phyloP scores from a whole-genome alignment of 352 stramenopile species.

The Globisporangium paddicum region DNA sequence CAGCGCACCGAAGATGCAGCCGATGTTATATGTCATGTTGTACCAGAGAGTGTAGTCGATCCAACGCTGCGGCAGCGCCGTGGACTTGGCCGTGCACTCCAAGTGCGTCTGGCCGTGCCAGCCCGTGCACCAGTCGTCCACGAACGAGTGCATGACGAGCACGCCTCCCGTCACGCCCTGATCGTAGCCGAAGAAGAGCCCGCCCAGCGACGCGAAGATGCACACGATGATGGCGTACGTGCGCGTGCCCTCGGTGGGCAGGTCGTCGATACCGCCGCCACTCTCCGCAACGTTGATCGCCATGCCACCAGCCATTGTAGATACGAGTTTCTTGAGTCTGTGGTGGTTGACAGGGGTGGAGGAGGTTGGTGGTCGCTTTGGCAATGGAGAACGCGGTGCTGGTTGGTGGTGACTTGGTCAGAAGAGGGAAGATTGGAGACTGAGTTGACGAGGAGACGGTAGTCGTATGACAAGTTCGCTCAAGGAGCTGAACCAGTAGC shows the following conservation, averaged over 20 bases:
- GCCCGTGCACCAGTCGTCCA: slow-evolving; percentile 19
- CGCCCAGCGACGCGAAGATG: slow-evolving; percentile 19
- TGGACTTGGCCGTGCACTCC: slow-evolving; percentile 13
- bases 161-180: slow-evolving; percentile 19
- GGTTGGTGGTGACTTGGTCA: no score
- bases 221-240: slow-evolving; percentile 21
- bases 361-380: no score
- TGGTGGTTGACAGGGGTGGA: no score
- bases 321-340: no score
- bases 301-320: not conserved
- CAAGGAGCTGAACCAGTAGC: no score
- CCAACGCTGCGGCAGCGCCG: slow-evolving; percentile 20
- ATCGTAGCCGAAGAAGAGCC: slow-evolving; percentile 24
- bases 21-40: slow-evolving; percentile 41
- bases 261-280: not conserved
- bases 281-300: not conserved
- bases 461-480: no score
- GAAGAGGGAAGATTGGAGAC: no score
- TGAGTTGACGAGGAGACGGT: no score
- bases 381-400: no score
- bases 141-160: slow-evolving; percentile 24
- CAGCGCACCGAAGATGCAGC: slow-evolving; percentile 27
- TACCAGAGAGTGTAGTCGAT: slow-evolving; percentile 25
- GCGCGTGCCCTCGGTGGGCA: slow-evolving; percentile 11
- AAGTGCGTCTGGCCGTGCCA: slow-evolving; percentile 23